Evolutionary conservation across 2,329 filamentous ascomycete species (phyloP).

Genomic region (Alternaria sp.): DNA sequence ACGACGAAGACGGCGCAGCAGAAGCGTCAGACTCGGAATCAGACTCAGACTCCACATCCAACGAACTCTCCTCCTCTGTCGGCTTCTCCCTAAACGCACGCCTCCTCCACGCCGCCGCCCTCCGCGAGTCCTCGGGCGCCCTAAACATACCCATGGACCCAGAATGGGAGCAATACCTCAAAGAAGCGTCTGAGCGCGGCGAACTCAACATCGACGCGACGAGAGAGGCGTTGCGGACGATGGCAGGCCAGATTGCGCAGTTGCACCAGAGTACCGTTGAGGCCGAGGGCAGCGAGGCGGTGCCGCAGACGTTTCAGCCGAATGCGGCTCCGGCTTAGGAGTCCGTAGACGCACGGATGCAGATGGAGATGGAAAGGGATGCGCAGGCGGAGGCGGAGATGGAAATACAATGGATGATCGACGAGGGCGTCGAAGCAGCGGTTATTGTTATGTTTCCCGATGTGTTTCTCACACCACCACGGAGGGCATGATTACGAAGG

Average conservation of each 20-base stretch:
- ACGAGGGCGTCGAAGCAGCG: background rate
- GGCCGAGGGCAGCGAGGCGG: constrained; percentile 15
- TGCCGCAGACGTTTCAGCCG: constrained; percentile 13
- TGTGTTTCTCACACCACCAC: background rate
- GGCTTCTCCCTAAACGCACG: constrained; percentile 66
- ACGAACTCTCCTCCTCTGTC: constrained; percentile 57
- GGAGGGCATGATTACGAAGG: background rate
- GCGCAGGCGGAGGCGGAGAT: background rate
- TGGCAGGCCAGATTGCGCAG: constrained; percentile 39
- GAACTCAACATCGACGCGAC: constrained; percentile 46
- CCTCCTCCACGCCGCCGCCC: constrained; percentile 68
- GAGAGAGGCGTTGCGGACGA: constrained; percentile 37
- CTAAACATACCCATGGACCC: constrained; percentile 69
- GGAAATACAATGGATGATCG: background rate
- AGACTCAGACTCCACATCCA: constrained; percentile 1
- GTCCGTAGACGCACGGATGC: background rate
- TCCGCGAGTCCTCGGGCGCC: constrained; percentile 59
- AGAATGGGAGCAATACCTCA: constrained; percentile 77
- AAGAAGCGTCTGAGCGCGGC: constrained; percentile 71
- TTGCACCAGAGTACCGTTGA: constrained; percentile 24
- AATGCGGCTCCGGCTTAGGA: constrained; percentile 31
- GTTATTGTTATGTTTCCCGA: background rate
- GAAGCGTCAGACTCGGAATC: background rate
- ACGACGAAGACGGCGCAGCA: background rate
- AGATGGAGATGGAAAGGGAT: background rate